These are phyloP conservation scores for Calocera cornea DNA, from an alignment of 768 basidiomycete species.

Conservation along the genomic window DNA sequence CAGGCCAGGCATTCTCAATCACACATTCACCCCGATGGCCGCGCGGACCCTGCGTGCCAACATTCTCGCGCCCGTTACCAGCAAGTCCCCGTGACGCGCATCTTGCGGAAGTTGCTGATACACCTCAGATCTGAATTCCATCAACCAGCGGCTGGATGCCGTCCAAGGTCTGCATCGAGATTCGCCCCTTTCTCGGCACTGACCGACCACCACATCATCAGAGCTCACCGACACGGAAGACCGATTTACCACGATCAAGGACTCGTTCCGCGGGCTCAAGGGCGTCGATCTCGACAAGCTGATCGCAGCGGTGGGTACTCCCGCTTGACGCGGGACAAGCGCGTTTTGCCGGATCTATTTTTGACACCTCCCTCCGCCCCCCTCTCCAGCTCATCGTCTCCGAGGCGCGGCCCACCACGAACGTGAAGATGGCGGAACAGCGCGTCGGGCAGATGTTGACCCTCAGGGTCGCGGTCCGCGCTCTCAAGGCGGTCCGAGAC, in stretches of 20 bases:
- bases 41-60: conserved; percentile 63
- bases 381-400: conserved; percentile 46
- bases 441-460: conserved; percentile 69
- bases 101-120: background rate
- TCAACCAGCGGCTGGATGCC: conserved; percentile 73
- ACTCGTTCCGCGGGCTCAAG: conserved; percentile 55
- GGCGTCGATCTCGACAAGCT: conserved; percentile 83
- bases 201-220: conserved; percentile 26
- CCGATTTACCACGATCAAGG: conserved; percentile 49
- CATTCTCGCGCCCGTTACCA: conserved; percentile 67
- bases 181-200: background rate
- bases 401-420: conserved; percentile 38
- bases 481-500: conserved; percentile 47
- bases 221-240: conserved; percentile 71
- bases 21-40: conserved; percentile 86
- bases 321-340: background rate
- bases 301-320: conserved; percentile 28
- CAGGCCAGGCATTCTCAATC: conserved; percentile 42
- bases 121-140: conserved; percentile 39
- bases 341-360: background rate
- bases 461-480: conserved; percentile 56
- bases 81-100: conserved; percentile 25
- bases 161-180: conserved; percentile 49
- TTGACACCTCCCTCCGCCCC: background rate
- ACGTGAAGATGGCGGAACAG: conserved; percentile 49